A percentile compares a stretch with the other conserved stretches of the same genome.
phyloP scores from a whole-genome alignment of 768 basidiomycete genomes.

The Rhodosporidiobolus odoratus region DNA sequence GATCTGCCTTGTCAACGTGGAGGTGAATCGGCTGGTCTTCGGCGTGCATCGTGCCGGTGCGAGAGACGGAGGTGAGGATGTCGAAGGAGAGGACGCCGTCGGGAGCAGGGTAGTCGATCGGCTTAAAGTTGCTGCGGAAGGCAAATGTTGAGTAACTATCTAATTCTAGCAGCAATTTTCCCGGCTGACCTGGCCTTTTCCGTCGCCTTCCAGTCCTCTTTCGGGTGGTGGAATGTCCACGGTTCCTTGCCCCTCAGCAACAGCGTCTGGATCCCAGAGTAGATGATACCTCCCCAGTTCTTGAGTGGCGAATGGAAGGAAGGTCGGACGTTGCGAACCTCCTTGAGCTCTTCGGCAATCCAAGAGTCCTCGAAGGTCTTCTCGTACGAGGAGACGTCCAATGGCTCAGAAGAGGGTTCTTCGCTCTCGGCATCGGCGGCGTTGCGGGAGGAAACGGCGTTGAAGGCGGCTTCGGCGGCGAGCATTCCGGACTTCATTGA shows the following conservation, averaged over 20 bases:
- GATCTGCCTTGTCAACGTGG: constrained; percentile 49
- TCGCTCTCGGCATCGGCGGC: constrained; percentile 35
- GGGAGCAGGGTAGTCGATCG: constrained; percentile 56
- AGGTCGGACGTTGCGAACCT: constrained; percentile 85
- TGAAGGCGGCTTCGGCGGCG: constrained; percentile 80
- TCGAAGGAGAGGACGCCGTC: constrained; percentile 89
- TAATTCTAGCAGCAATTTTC: too few relatives aligned
- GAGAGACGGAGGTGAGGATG: constrained; percentile 76
- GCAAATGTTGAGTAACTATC: not conserved
- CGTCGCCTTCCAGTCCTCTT: constrained; percentile 64
- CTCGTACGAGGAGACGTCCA: constrained; percentile 71
- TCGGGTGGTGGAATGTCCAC: constrained; percentile 75
- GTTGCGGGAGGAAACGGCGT: constrained; percentile 52
- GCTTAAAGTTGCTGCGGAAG: constrained; percentile 54
- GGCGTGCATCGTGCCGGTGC: constrained; percentile 93
- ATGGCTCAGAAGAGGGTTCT: constrained; percentile 38
- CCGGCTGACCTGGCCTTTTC: constrained; percentile 47
- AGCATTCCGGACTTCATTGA: constrained; percentile 99
- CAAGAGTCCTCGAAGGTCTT: constrained; percentile 65
- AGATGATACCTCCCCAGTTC: constrained; percentile 76
- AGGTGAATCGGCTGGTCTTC: constrained; percentile 93
- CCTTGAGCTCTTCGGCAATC: constrained; percentile 77
- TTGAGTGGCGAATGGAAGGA: constrained; percentile 75
- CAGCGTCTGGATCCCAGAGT: constrained; percentile 81
- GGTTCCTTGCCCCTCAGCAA: constrained; percentile 77